Evolutionary conservation across 2,329 filamentous ascomycete species (phyloP).

Genomic region (Dryadomyces sulphureus): DNA sequence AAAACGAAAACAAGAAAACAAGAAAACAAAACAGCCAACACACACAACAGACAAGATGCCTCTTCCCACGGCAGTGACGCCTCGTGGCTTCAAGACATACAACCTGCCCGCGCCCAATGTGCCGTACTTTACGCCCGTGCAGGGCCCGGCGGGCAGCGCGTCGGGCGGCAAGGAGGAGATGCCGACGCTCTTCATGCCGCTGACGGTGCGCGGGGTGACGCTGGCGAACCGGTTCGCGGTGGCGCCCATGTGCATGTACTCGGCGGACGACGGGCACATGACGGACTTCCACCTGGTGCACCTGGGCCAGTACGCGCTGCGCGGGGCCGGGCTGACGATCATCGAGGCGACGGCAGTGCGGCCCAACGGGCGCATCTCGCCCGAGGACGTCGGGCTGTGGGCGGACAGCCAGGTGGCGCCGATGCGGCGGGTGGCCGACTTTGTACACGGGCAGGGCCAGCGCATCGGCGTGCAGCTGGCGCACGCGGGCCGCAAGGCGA

Average conservation of each 20-base stretch:
- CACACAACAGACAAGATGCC: no score
- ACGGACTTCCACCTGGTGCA: constrained; percentile 76
- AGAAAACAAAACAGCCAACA: no score
- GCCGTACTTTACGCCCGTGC: constrained; percentile 39
- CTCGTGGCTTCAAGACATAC: not conserved
- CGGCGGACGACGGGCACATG: constrained; percentile 46
- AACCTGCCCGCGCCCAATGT: constrained; percentile 27
- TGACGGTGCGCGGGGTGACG: constrained; percentile 36
- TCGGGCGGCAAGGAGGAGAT: constrained; percentile 13
- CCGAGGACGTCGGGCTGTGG: constrained; percentile 70
- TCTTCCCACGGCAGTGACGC: not conserved
- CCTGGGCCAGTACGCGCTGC: constrained; percentile 61
- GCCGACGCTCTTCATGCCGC: constrained; percentile 41
- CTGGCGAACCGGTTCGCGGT: constrained; percentile 43
- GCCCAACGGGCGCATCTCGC: constrained; percentile 68
- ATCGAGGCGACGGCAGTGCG: constrained; percentile 67
- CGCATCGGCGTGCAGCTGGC: constrained; percentile 67
- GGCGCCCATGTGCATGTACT: constrained; percentile 48
- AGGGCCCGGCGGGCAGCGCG: constrained; percentile 27
- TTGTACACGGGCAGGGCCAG: constrained; percentile 64
- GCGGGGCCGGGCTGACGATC: constrained; percentile 59
- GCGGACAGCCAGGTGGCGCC: constrained; percentile 66
- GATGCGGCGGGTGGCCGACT: constrained; percentile 57
- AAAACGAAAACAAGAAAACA: not conserved
- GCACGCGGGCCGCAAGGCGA: constrained; percentile 63